Base-by-base conservation (phyloP, 169 alveolate species). In the Cryptosporidium baileyi region DNA sequence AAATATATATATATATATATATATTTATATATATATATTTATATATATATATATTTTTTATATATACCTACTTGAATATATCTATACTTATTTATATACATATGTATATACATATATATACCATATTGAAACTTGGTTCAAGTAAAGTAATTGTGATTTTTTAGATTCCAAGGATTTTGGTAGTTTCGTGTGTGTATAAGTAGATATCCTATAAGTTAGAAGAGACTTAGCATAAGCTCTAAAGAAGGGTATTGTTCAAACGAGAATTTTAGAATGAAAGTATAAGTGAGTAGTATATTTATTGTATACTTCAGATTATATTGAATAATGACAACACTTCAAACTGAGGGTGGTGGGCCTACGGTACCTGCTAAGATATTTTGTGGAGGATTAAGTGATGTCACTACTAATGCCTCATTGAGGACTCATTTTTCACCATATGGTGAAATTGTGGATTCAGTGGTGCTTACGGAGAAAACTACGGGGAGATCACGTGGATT, bases 401-500 rank as follows among this genome's bases (percentile, higher is more conserved):
- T 65, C 61, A 91, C 94, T 24, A 91, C 94, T 13, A 90, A 89
- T 22, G 80, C 82, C 41, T 65, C 91, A 19, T 74, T 91, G 62
- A 82, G 90, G 22, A 60, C 80, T 32, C 91, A 91, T 67, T 91
- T 91, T 34, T 81, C 90, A 36, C 81, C 81, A 28, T 91, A 52
- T 80, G 94, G 94, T 2, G 89, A 89, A 34, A 91, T 91, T 22
- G 90, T 88, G 4, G 91, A 91, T 49, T 89, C 92, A 4, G 94
- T 88, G 44, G 89, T 91, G 3, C 89, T 91, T 1, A 79, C 90
- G 9, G 94, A 91, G 60, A 90, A 88, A 63, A 88, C 89, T 9
- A 94, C 98, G 9, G 97, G 97, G 15, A 82, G 96, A 51, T 92
- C 95, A 28, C 88, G 98, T 61, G 98, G 98, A 5, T 96, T 95